These are phyloP conservation scores for Gentiana dahurica DNA, from an alignment of 257 asterid species.

Conservation along the genomic window DNA sequence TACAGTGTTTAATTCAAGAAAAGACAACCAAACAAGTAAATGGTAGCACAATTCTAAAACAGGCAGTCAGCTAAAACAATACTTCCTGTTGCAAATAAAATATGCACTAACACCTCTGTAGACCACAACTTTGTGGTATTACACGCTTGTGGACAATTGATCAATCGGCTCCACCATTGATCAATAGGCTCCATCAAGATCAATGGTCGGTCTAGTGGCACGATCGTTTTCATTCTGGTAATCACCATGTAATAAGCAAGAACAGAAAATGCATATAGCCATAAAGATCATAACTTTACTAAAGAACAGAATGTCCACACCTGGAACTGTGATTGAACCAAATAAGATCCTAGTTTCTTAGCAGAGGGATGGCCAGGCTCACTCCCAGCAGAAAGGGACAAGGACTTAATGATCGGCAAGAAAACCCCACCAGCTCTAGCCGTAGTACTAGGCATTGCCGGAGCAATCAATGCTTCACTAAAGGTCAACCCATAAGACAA, in stretches of 20 bases:
- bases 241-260: neutral
- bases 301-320: slow-evolving; percentile 19
- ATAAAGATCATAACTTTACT: neutral
- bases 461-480: slow-evolving; percentile 91
- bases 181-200: no score
- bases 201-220: no score
- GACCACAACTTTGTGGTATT: no score
- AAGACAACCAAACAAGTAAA: neutral
- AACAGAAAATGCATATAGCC: neutral
- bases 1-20: no score
- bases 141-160: no score
- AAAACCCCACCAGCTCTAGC: slow-evolving; percentile 98
- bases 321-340: slow-evolving; percentile 88
- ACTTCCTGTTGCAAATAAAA: no score
- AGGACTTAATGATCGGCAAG: slow-evolving; percentile 78
- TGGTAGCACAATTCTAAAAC: no score
- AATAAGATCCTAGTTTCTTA: slow-evolving; percentile 74
- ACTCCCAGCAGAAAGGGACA: slow-evolving; percentile 81
- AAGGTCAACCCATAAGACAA: slow-evolving; percentile 80
- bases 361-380: slow-evolving; percentile 65
- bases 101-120: no score
- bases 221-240: neutral
- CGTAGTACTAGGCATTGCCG: slow-evolving; percentile 98
- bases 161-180: no score
- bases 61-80: no score